phyloP scores from a whole-genome alignment of 1,139 yeast genomes.

The Pichia sp. region DNA sequence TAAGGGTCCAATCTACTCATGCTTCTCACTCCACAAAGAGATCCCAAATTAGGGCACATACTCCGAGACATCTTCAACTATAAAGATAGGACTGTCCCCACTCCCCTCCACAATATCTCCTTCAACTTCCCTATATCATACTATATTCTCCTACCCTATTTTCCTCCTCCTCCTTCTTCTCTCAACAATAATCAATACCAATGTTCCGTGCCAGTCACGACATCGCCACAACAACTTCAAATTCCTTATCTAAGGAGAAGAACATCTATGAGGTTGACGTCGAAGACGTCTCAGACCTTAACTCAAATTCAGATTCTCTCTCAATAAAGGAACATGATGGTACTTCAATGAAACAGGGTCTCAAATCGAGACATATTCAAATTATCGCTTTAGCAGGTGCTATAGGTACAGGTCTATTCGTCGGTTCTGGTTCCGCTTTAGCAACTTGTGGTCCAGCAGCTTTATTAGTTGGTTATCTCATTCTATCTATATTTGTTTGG shows the following conservation, averaged over 20 bases:
- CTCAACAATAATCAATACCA: no score
- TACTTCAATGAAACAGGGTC: slow-evolving; percentile 10
- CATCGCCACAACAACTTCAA: background rate
- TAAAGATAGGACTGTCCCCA: no score
- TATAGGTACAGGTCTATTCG: slow-evolving; percentile 64
- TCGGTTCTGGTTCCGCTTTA: slow-evolving; percentile 44
- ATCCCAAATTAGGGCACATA: no score
- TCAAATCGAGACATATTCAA: slow-evolving; percentile 42
- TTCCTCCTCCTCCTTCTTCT: no score
- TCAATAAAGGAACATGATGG: slow-evolving; percentile 3
- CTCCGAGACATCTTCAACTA: background rate
- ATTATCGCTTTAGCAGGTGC: slow-evolving; percentile 79
- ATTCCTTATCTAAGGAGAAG: background rate
- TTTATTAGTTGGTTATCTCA: slow-evolving; percentile 39
- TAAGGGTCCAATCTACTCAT: no score
- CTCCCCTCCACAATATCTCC: background rate
- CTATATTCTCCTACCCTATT: no score
- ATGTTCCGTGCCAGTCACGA: no score
- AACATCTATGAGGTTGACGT: background rate
- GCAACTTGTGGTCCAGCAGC: slow-evolving; percentile 46
- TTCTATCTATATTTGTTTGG: slow-evolving; percentile 47
- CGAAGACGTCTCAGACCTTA: background rate
- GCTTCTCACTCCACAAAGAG: no score
- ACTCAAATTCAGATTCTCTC: background rate
- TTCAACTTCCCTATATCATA: background rate